A percentile compares a stretch with the other conserved stretches of the same genome.
Conservation (phyloP, 1,284 basidiomycete genomes). For the Xerocomus cyaneibrunnescens region DNA sequence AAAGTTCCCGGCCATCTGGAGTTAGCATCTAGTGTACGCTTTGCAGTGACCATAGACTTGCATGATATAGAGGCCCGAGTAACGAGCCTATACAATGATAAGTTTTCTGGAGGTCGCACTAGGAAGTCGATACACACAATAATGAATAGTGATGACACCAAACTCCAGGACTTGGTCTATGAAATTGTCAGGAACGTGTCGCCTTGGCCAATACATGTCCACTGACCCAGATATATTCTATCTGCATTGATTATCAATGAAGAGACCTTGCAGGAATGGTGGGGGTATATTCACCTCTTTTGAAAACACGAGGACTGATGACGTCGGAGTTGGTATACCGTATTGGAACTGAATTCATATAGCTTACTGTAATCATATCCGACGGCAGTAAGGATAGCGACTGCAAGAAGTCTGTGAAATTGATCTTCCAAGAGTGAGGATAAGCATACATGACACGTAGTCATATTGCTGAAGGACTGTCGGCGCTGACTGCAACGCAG, state of each 20-base stretch:
- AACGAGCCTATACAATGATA: background rate
- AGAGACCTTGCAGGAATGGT: too few relatives aligned
- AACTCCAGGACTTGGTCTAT: background rate
- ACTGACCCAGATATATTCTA: constrained; percentile 5
- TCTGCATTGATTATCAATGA: background rate
- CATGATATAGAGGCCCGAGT: background rate
- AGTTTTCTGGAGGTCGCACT: background rate
- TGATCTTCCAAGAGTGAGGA: background rate
- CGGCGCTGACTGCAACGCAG: background rate
- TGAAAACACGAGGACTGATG: background rate
- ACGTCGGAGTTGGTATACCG: background rate
- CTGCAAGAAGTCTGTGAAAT: background rate
- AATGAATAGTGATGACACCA: constrained; percentile 2
- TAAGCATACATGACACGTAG: background rate
- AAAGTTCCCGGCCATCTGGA: background rate
- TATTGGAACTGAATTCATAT: background rate
- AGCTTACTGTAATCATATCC: background rate
- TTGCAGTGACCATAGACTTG: background rate
- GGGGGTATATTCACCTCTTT: background rate
- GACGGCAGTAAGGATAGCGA: background rate
- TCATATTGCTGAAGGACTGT: background rate
- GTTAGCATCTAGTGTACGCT: background rate
- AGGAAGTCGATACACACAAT: background rate
- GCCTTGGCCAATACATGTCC: too few relatives aligned
- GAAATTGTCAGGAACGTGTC: background rate